Percentiles rank a stretch among this genome's conserved stretches.
Conservation (phyloP, 2,329 filamentous ascomycete species). For the Aspergillus sp. region DNA sequence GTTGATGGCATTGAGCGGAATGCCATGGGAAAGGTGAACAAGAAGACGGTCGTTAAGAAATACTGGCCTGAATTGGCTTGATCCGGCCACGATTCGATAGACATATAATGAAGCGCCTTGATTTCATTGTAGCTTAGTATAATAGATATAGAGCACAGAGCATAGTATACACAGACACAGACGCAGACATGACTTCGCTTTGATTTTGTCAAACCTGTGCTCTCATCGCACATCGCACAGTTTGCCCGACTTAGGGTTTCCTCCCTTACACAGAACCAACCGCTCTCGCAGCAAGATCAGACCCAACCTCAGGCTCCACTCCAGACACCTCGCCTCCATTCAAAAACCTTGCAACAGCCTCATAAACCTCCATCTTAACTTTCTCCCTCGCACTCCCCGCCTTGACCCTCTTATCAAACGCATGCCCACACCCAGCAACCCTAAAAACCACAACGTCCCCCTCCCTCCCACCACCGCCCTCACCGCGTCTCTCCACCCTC, state of each 20-base stretch:
- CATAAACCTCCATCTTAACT: constrained; percentile 37
- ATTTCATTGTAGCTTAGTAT: neutral
- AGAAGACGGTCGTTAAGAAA: constrained; percentile 45
- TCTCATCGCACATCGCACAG: neutral
- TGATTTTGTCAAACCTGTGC: no score
- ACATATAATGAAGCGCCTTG: neutral
- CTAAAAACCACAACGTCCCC: constrained; percentile 28
- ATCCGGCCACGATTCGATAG: neutral
- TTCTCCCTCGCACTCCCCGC: constrained; percentile 31
- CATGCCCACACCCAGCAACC: constrained; percentile 40
- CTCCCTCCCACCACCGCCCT: neutral
- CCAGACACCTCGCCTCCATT: neutral
- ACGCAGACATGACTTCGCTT: no score
- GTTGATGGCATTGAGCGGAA: constrained; percentile 63
- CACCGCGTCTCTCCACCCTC: neutral
- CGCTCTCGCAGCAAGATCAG: neutral
- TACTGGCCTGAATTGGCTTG: constrained; percentile 38
- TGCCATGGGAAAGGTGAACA: constrained; percentile 84
- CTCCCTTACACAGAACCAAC: neutral
- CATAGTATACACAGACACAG: neutral
- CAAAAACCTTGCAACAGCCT: constrained; percentile 31
- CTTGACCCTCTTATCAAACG: constrained; percentile 41
- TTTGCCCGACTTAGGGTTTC: neutral
- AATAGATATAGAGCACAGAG: constrained; percentile 5
- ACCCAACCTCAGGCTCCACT: neutral